Evolutionary conservation across 2,329 filamentous ascomycete species (phyloP).

Genomic region (Cytospora piceae): DNA sequence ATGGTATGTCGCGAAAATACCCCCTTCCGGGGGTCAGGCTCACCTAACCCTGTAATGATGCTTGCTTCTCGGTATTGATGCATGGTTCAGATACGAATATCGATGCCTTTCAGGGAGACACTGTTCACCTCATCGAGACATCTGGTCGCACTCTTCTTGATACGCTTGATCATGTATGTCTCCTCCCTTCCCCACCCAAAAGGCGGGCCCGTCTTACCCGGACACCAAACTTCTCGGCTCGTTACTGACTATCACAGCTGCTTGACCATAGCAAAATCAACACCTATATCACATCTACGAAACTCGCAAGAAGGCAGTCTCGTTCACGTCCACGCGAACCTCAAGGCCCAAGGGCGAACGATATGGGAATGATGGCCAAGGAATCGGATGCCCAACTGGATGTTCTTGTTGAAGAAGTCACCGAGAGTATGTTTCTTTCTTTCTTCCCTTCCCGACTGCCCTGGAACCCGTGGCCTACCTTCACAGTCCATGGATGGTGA

Average conservation of each 20-base stretch:
- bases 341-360: slow-evolving; percentile 25
- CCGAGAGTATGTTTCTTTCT: slow-evolving; percentile 35
- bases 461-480: neutral
- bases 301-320: neutral
- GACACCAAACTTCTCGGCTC: neutral
- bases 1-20: slow-evolving; percentile 29
- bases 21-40: neutral
- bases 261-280: slow-evolving; percentile 58
- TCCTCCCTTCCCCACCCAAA: neutral
- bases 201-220: neutral
- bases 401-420: slow-evolving; percentile 40
- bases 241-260: slow-evolving; percentile 33
- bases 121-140: slow-evolving; percentile 51
- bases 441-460: neutral
- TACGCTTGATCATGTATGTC: slow-evolving; percentile 48
- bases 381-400: slow-evolving; percentile 40
- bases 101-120: slow-evolving; percentile 46
- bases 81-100: slow-evolving; percentile 44
- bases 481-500: neutral
- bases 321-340: neutral
- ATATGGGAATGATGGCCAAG: slow-evolving; percentile 37
- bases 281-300: slow-evolving; percentile 33
- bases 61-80: neutral
- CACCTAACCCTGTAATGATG: neutral
- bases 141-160: slow-evolving; percentile 54